phyloP scores from a whole-genome alignment of 352 stramenopile species.

The Pythium rhizo-oryzae region DNA sequence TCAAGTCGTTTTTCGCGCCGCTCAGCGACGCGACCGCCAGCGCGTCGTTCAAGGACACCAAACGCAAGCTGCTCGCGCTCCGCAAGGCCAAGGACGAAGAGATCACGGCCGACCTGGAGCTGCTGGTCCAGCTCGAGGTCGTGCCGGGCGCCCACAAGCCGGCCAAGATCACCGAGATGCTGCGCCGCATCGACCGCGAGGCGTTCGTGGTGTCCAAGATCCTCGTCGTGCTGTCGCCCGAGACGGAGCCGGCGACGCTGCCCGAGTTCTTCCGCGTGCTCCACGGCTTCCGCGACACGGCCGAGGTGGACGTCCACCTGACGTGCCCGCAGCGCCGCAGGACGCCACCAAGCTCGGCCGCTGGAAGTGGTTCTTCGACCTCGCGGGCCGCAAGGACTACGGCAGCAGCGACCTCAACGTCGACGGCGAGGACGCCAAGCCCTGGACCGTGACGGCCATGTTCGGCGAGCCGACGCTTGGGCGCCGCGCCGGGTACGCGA shows the following conservation, averaged over 20 bases:
- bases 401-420: too few relatives aligned
- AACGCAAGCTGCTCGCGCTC: neutral
- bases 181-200: neutral
- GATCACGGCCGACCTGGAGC: neutral
- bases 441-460: neutral
- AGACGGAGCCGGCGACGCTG: neutral
- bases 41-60: neutral
- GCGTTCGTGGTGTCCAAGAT: slow-evolving; percentile 5
- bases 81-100: neutral
- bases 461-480: neutral
- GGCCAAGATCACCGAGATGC: neutral
- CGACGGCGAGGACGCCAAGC: neutral
- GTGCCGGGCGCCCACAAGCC: neutral
- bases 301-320: neutral
- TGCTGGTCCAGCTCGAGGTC: slow-evolving; percentile 1
- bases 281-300: neutral
- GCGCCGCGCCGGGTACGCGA: neutral
- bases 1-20: neutral
- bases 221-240: slow-evolving; percentile 1
- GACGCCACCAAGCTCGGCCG: neutral
- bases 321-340: neutral
- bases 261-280: slow-evolving; percentile 1
- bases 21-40: neutral
- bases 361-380: slow-evolving; percentile 10
- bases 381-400: neutral